Percentiles rank a stretch among this genome's conserved stretches.
Conservation (phyloP, 345 rosid genomes). For the Ricinus communis region DNA sequence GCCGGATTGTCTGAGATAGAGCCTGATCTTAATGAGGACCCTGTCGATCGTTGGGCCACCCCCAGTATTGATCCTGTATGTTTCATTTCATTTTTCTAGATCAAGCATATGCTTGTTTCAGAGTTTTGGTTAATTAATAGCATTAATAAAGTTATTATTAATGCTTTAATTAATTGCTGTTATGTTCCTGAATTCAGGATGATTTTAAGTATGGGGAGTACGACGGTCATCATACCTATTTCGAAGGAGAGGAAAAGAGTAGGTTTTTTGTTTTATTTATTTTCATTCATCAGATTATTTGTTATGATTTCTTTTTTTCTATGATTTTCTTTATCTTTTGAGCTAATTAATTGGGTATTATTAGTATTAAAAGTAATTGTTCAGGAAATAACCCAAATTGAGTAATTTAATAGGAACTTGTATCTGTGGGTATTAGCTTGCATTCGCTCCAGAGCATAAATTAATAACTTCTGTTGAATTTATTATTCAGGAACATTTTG, state of each 20-base stretch:
- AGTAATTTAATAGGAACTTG: background rate
- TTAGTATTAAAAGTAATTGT: no score
- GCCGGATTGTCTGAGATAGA: constrained; percentile 70
- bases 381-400: background rate
- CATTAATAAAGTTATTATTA: no score
- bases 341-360: no score
- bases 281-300: no score
- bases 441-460: no score
- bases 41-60: constrained; percentile 65
- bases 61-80: constrained; percentile 57
- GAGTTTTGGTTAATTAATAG: background rate
- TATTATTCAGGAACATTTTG: constrained; percentile 53
- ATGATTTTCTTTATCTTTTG: no score
- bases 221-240: constrained; percentile 81
- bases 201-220: constrained; percentile 74
- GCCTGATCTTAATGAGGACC: constrained; percentile 89
- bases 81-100: background rate
- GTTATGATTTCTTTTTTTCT: background rate
- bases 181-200: constrained; percentile 44
- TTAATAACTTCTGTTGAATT: background rate
- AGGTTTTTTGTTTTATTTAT: background rate
- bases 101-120: no score
- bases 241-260: constrained; percentile 59
- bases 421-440: no score
- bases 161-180: background rate